Evolutionary conservation across 2,329 filamentous ascomycete genomes (phyloP).

Genomic region (Ophiostoma piceae): DNA sequence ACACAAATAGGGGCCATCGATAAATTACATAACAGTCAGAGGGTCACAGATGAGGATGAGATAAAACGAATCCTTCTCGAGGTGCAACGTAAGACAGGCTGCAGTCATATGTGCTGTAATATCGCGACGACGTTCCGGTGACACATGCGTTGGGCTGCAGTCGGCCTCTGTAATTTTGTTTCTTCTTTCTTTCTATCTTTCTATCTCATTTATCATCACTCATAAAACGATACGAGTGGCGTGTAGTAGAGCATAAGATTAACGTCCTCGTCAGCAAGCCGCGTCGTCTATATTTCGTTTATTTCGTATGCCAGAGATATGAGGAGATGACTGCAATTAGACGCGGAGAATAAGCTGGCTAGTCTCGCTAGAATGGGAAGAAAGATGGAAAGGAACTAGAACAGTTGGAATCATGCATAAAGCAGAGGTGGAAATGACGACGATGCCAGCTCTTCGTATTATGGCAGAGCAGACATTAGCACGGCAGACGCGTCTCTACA

Average conservation of each 20-base stretch:
- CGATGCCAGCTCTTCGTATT: neutral
- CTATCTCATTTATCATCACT: neutral
- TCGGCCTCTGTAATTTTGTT: neutral
- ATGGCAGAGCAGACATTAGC: neutral
- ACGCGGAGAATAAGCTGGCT: neutral
- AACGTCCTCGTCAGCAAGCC: neutral
- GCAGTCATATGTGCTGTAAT: neutral
- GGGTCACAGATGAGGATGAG: neutral
- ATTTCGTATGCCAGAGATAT: neutral
- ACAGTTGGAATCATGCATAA: slow-evolving; percentile 3
- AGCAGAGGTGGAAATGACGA: neutral
- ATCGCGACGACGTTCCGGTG: neutral
- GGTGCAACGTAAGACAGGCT: neutral
- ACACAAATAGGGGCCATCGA: neutral
- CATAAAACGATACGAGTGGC: neutral
- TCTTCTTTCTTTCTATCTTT: neutral
- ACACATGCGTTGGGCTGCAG: neutral
- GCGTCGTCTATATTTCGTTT: neutral
- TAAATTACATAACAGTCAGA: neutral
- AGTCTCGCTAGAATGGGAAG: no score
- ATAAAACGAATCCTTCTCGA: neutral
- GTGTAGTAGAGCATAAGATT: neutral
- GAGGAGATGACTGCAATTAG: neutral
- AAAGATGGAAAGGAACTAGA: neutral
- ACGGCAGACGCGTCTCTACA: no score